Base-by-base conservation (phyloP, 495 filamentous ascomycete genomes). In the Penicillium paradoxum region DNA sequence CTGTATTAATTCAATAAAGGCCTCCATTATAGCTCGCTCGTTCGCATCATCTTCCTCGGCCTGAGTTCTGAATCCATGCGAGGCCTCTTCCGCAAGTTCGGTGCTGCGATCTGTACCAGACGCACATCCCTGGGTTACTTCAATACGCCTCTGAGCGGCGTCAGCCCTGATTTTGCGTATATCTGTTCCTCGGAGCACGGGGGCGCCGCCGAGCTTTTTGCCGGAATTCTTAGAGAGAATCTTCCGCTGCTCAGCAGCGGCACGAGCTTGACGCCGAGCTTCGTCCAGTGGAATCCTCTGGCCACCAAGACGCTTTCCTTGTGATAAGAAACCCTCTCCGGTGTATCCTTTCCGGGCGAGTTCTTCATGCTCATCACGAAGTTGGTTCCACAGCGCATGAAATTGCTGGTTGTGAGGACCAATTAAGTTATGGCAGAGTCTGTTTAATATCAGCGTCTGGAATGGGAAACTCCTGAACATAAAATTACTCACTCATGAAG, bases 11-110 rank as follows among this genome's bases (percentile, higher is more conserved):
- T 97, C 92, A 71, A 88, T 90, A 22, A 92, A 79, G 0, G 90
- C 92, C 57, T 90, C 82, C 51, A 89, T 78, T 57, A 96, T 96
- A n/a, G 92, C 91, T 17, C 79, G 78, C 40, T 97, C 89, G 55
- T 96, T 92, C 1, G 89, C 92, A 57, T 90, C 86, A 46, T 96
- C 91, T 59, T 93, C 88, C 59, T 95, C 89, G 0, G 89, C 88
- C 63, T 90, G 79, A 0, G 92, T 96, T 34, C 79, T 74, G 74
- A 93, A 90, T 0, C 90, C 89, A 58, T 85, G 69, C 4, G 81
- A 83, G 6, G 87, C 87, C 55, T 86, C 78, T 49, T 90, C 82
- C 2, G 85, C 85, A 40, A 89, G 81, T 24, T 80, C 73, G 18
- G 66, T 64, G 39, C 70, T 70, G 36, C 75, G 77, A 10, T 78